phyloP scores from a whole-genome alignment of 495 filamentous ascomycete species.

The Massariosphaeria phaeospora region DNA sequence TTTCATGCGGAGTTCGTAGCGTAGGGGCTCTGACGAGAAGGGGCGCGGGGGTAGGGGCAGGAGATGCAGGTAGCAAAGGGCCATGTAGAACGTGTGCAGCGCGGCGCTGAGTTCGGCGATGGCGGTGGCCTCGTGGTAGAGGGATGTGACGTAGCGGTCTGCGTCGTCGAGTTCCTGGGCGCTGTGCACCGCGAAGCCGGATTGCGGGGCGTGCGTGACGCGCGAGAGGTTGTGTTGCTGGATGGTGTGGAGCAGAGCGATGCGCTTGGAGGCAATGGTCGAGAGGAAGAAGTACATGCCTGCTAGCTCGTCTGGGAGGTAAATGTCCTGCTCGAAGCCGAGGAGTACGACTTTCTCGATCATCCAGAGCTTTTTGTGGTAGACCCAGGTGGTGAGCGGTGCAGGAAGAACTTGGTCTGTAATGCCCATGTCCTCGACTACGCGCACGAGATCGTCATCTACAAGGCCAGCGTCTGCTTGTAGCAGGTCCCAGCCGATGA shows the following conservation, averaged over 20 bases:
- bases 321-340: conserved; percentile 92
- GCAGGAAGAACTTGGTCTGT: conserved; percentile 51
- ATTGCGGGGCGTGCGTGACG: neutral
- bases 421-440: conserved; percentile 33
- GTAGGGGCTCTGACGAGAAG: conserved; percentile 63
- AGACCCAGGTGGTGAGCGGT: conserved; percentile 82
- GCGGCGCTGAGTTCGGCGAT: conserved; percentile 67
- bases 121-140: conserved; percentile 58
- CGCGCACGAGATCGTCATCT: conserved; percentile 62
- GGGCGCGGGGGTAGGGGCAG: conserved; percentile 57
- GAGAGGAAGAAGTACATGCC: conserved; percentile 79
- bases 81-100: conserved; percentile 60
- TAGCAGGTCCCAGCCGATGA: conserved; percentile 78
- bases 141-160: conserved; percentile 47
- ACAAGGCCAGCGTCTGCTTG: conserved; percentile 77
- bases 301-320: conserved; percentile 77
- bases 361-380: conserved; percentile 78
- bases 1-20: conserved; percentile 88
- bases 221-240: neutral
- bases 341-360: conserved; percentile 87
- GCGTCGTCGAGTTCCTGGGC: conserved; percentile 40
- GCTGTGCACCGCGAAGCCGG: neutral
- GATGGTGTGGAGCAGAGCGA: conserved; percentile 18
- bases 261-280: conserved; percentile 13
- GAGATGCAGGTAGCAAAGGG: conserved; percentile 56